These are phyloP conservation scores for Pseudocercospora musae DNA, from an alignment of 2,329 filamentous ascomycete species.

Conservation along the genomic window DNA sequence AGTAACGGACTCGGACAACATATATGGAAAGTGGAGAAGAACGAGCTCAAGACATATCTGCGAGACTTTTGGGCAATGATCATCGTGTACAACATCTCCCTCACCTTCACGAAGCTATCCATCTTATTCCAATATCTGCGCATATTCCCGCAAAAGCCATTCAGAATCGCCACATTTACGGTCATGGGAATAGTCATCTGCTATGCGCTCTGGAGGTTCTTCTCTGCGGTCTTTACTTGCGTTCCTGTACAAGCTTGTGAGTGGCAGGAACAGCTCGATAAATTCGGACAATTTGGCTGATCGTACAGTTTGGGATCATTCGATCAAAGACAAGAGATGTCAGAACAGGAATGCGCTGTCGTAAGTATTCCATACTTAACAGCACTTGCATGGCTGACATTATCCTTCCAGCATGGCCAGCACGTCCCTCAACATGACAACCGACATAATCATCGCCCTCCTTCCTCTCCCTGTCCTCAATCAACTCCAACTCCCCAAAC, in stretches of 20 bases:
- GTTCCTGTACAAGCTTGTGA: constrained; percentile 34
- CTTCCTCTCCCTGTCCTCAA: constrained; percentile 36
- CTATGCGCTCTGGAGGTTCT: constrained; percentile 34
- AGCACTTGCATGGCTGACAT: background rate
- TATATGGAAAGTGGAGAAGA: constrained; percentile 1
- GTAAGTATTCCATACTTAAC: background rate
- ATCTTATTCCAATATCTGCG: constrained; percentile 49
- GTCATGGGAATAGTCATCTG: constrained; percentile 31
- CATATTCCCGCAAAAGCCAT: constrained; percentile 42
- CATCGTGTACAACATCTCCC: constrained; percentile 37
- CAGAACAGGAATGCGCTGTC: constrained; percentile 11
- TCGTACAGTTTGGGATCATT: constrained; percentile 39
- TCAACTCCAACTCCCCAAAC: constrained; percentile 32
- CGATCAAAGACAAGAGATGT: constrained; percentile 11
- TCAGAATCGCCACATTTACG: constrained; percentile 32
- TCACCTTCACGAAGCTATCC: constrained; percentile 43
- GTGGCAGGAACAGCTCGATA: background rate
- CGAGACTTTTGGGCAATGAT: constrained; percentile 13
- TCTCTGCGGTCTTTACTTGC: constrained; percentile 42
- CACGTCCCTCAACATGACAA: constrained; percentile 36
- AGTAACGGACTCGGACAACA: constrained; percentile 9
- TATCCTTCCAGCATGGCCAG: constrained; percentile 30
- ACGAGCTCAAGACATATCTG: constrained; percentile 4
- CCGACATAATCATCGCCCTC: constrained; percentile 35
- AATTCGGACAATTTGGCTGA: background rate